Percentiles rank a stretch among this genome's conserved stretches.
Evolutionary conservation across 2,329 filamentous ascomycete genomes (phyloP).

Genomic region (Colletotrichum sublineola): DNA sequence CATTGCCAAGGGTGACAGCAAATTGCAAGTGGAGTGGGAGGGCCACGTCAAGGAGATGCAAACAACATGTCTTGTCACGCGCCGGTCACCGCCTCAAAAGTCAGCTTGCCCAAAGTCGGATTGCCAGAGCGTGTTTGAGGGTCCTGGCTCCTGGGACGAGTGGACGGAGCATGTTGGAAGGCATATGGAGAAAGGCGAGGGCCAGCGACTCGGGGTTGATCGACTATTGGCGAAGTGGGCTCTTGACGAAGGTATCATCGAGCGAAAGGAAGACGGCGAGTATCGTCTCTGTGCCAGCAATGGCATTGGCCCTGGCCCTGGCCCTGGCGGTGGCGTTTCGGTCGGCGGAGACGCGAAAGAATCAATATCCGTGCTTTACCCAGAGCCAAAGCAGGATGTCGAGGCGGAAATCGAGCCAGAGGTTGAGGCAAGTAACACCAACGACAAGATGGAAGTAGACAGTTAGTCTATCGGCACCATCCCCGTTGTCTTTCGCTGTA

Average conservation of each 20-base stretch:
- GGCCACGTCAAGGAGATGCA: slow-evolving; percentile 78
- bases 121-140: slow-evolving; percentile 79
- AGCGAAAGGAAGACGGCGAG: slow-evolving; percentile 67
- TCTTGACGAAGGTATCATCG: slow-evolving; percentile 73
- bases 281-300: slow-evolving; percentile 66
- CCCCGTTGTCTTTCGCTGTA: neutral
- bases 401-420: slow-evolving; percentile 17
- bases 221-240: slow-evolving; percentile 71
- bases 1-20: slow-evolving; percentile 69
- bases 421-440: neutral
- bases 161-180: slow-evolving; percentile 93
- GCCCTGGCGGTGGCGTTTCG: slow-evolving; percentile 24
- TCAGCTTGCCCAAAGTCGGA: slow-evolving; percentile 80
- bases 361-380: slow-evolving; percentile 42
- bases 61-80: slow-evolving; percentile 77
- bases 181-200: slow-evolving; percentile 85
- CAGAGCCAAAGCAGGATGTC: slow-evolving; percentile 35
- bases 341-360: slow-evolving; percentile 41
- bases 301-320: slow-evolving; percentile 45
- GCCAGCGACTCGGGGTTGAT: slow-evolving; percentile 69
- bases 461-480: slow-evolving; percentile 4
- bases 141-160: slow-evolving; percentile 84
- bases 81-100: slow-evolving; percentile 76
- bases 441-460: slow-evolving; percentile 36
- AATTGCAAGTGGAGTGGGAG: slow-evolving; percentile 74